A percentile compares a stretch with the other conserved stretches of the same genome.
Conservation (phyloP, 2,329 filamentous ascomycete species). For the Fusarium compactum region DNA sequence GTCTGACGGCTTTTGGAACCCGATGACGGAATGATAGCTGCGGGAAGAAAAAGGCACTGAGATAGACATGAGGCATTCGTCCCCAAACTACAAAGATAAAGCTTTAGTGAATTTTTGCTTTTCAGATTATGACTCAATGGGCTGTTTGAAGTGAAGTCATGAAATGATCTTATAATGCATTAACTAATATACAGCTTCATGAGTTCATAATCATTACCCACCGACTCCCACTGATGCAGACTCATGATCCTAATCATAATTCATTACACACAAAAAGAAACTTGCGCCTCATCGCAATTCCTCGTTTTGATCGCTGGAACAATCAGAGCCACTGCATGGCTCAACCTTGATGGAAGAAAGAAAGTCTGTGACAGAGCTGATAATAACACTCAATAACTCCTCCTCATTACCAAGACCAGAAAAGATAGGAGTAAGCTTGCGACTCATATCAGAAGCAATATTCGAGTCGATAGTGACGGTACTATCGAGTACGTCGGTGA, state of each 20-base stretch:
- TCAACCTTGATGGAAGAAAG: background rate
- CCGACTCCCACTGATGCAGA: background rate
- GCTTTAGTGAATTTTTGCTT: background rate
- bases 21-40: background rate
- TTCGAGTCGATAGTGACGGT: background rate
- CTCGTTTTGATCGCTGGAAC: background rate
- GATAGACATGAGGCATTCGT: background rate
- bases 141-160: background rate
- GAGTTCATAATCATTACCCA: conserved; percentile 7
- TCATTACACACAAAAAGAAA: conserved; percentile 6
- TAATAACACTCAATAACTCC: background rate
- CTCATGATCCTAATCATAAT: background rate
- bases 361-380: conserved; percentile 4
- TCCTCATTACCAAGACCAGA: background rate
- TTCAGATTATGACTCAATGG: background rate
- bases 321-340: background rate
- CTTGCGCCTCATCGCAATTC: background rate
- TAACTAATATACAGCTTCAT: background rate
- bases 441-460: background rate
- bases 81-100: background rate
- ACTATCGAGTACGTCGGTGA: conserved; percentile 2
- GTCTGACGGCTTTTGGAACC: background rate
- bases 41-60: background rate
- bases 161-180: background rate
- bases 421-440: conserved; percentile 1